Percentiles rank a stretch among this genome's conserved stretches.
Conservation (phyloP, 768 basidiomycete species). For the Lactarius psammicola region DNA sequence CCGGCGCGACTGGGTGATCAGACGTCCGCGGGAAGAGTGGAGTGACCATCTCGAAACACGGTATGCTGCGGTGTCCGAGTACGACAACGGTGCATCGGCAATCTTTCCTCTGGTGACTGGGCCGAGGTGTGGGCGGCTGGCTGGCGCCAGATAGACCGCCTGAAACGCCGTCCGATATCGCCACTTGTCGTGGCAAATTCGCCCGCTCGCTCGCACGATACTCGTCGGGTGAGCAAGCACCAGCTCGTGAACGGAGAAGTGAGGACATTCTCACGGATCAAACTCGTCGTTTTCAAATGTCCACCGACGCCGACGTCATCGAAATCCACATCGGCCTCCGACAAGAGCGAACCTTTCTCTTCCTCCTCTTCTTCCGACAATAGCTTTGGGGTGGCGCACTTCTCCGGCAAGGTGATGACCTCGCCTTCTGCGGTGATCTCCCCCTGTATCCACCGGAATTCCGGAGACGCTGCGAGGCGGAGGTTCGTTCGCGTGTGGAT, state of each 20-base stretch:
- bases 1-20: conserved; percentile 10
- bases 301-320: conserved; percentile 53
- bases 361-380: conserved; percentile 51
- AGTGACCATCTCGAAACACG: conserved; percentile 57
- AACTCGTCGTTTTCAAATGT: conserved; percentile 67
- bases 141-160: conserved; percentile 57
- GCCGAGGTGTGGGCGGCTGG: conserved; percentile 51
- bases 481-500: background rate
- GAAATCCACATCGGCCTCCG: conserved; percentile 45
- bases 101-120: conserved; percentile 43
- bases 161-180: conserved; percentile 59
- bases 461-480: background rate
- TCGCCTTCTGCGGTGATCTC: conserved; percentile 35
- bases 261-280: conserved; percentile 57
- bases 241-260: background rate
- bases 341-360: conserved; percentile 48
- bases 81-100: conserved; percentile 1
- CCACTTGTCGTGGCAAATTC: conserved; percentile 64
- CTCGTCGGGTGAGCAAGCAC: background rate
- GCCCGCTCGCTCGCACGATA: conserved; percentile 36
- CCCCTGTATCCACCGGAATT: background rate
- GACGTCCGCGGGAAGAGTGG: conserved; percentile 37
- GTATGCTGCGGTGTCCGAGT: conserved; percentile 39
- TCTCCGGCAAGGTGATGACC: conserved; percentile 32
- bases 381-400: conserved; percentile 46